Base-by-base conservation (phyloP, 129 eudicot species). In the Erigeron canadensis region DNA sequence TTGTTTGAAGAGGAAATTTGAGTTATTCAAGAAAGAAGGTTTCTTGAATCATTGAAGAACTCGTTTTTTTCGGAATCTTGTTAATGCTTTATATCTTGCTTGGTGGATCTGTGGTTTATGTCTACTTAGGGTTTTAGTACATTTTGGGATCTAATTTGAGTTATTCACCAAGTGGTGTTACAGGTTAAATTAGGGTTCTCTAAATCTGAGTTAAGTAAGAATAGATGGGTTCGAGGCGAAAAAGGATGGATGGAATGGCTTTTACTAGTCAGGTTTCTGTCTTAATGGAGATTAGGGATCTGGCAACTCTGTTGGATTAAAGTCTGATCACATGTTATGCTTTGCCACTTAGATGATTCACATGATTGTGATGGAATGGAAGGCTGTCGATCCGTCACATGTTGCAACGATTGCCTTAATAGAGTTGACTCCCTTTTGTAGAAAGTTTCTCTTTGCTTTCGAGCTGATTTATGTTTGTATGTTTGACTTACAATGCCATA, bases 121-220 rank as follows among this genome's bases (percentile, higher is more conserved):
- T 53, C 54, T 57, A 57, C 45, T 21, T 45, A 44, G 62, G 46
- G 34, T 28, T 68, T 68, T 68, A 63, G 63, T 23, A 59, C 54
- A 46, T 67, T 68, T 5, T 3, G 44, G 75, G 75, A 68, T 76
- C 80, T 67, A 76, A 70, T 66, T 66, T 5, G 71, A 63, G 79
- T 51, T 53, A 38, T 64, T 55, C 12, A 37, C 65, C 16, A 50
- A 12, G 34, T 28, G 34, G 34, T 28, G 61, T 38, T 46, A 18
- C 62, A 46, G 77, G 69, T 73, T 70, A 62, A 62, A 62, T 45
- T 12, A 45, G 17, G 68, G 67, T 63, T 28, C 17, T 58, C 34
- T 23, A 9, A 50, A 47, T 17, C 10, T 61, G n/a, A 23, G 50
- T 46, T 12, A 46, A 28, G 34, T 28, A 28, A 28, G 38, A n/a